phyloP scores from a whole-genome alignment of 2,329 filamentous ascomycete genomes.

The Lecanosticta acicola region DNA sequence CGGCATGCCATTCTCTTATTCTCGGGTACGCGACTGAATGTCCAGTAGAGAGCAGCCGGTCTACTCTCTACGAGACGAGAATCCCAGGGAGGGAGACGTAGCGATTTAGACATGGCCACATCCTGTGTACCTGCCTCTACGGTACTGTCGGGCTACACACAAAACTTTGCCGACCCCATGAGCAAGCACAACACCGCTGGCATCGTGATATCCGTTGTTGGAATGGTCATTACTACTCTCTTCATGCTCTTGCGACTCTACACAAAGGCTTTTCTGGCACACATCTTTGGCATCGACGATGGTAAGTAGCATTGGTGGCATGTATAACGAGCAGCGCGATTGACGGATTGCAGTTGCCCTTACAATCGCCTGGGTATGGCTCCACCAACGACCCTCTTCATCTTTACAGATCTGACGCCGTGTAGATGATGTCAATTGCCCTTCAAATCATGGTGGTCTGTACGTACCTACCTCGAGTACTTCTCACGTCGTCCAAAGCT shows the following conservation, averaged over 20 bases:
- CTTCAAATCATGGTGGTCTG: slow-evolving; percentile 12
- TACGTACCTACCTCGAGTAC: too few species aligned
- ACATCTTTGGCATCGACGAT: slow-evolving; percentile 15
- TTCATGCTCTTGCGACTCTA: slow-evolving; percentile 13
- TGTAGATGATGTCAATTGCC: slow-evolving; percentile 10
- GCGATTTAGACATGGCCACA: not conserved
- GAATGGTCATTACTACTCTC: slow-evolving; percentile 12
- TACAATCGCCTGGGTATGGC: slow-evolving; percentile 12
- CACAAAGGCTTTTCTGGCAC: slow-evolving; percentile 15
- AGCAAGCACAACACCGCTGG: slow-evolving; percentile 6
- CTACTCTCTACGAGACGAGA: too few species aligned
- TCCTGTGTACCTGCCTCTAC: slow-evolving; percentile 8
- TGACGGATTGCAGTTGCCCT: slow-evolving; percentile 3
- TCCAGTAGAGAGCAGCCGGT: too few species aligned
- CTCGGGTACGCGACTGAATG: too few species aligned
- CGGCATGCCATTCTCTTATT: too few species aligned
- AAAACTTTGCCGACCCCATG: slow-evolving; percentile 10
- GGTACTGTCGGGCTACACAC: slow-evolving; percentile 11
- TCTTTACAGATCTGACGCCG: not conserved
- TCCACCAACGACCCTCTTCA: not conserved
- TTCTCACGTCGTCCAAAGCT: not conserved
- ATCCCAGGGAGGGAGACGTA: too few species aligned
- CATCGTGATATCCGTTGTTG: slow-evolving; percentile 9
- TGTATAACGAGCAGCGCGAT: not conserved
- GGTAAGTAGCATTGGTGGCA: not conserved